Conservation (phyloP, 2,329 filamentous ascomycete species). For the Pseudogymnoascus sp. region DNA sequence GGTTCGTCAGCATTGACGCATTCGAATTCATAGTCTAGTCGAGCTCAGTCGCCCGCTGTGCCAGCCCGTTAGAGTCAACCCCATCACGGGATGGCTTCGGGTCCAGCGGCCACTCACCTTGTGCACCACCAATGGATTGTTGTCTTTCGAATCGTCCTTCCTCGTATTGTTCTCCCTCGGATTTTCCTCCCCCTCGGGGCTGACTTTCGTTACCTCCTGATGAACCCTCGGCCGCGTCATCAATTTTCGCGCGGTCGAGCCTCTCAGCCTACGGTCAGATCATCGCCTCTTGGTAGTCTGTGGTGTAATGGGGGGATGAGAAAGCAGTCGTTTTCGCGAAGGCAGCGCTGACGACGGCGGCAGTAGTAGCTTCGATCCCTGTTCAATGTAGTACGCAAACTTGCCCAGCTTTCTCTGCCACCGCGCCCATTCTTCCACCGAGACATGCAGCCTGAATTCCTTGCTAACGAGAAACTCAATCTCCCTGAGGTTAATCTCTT, state of each 20-base stretch:
- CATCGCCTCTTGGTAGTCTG: constrained; percentile 47
- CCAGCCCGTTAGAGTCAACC: too few relatives aligned
- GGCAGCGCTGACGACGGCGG: constrained; percentile 32
- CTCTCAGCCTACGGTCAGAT: too few relatives aligned
- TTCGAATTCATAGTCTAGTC: too few relatives aligned
- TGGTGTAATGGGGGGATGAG: constrained; percentile 30
- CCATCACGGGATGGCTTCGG: neutral
- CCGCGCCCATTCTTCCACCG: constrained; percentile 74
- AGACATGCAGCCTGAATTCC: constrained; percentile 85
- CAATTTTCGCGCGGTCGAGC: too few relatives aligned
- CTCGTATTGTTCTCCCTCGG: too few relatives aligned
- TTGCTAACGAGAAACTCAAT: constrained; percentile 99
- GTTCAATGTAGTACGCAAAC: constrained; percentile 62
- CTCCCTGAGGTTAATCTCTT: constrained; percentile 98
- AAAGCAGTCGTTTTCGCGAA: constrained; percentile 40
- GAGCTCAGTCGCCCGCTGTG: too few relatives aligned
- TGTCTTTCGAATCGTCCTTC: too few relatives aligned
- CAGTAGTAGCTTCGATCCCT: constrained; percentile 22
- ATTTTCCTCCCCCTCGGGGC: too few relatives aligned
- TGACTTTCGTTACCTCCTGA: too few relatives aligned
- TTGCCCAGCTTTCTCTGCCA: constrained; percentile 80
- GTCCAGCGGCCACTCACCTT: neutral
- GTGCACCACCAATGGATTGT: neutral
- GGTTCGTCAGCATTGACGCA: too few relatives aligned
- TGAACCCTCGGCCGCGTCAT: too few relatives aligned